Percentiles rank a stretch among this genome's conserved stretches.
Conservation (phyloP, 345 rosid species). For the Rhodomyrtus tomentosa region DNA sequence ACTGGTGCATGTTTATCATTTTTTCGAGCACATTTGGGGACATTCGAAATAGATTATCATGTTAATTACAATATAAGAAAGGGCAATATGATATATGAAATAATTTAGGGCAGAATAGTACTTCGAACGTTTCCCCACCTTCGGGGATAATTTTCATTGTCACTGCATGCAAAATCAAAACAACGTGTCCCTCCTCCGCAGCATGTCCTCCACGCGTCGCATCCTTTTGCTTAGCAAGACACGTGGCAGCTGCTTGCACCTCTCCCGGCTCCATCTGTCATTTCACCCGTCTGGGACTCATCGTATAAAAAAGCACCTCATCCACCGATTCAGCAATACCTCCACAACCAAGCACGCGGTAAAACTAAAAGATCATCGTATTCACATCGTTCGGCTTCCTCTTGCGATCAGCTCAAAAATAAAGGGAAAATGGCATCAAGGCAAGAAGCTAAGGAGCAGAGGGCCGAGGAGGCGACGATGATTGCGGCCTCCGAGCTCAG, state of each 20-base stretch:
- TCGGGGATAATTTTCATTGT: neutral
- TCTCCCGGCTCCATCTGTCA: neutral
- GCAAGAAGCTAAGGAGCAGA: slow-evolving; percentile 34
- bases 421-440: slow-evolving; percentile 34
- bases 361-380: neutral
- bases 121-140: neutral
- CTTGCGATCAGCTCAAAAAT: neutral
- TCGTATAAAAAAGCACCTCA: neutral
- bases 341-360: too few species aligned
- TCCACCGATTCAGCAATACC: neutral
- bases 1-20: neutral
- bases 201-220: neutral
- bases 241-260: neutral
- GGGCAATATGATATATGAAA: too few species aligned
- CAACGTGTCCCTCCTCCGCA: neutral
- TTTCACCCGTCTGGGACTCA: neutral
- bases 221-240: neutral
- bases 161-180: neutral
- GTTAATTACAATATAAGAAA: too few species aligned
- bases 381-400: neutral
- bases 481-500: slow-evolving; percentile 28
- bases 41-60: neutral
- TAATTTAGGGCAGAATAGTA: neutral
- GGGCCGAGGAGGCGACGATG: slow-evolving; percentile 43
- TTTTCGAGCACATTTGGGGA: neutral